Base-by-base conservation (phyloP, 1,284 basidiomycete genomes). In the Phaffia rhodozyma region DNA sequence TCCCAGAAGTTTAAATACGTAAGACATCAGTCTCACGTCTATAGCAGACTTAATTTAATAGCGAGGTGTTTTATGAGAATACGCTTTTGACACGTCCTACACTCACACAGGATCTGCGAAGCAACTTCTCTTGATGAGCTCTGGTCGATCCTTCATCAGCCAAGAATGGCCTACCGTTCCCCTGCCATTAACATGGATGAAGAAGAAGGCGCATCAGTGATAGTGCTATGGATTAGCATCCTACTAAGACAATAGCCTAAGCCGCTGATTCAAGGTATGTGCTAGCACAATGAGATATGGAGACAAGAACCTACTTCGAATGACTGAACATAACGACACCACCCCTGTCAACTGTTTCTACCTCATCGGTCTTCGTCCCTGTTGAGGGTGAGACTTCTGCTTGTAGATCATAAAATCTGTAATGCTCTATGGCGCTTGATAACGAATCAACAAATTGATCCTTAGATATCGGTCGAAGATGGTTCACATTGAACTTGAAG, bases 261-360 rank as follows among this genome's bases (percentile, higher is more conserved):
- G 13, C 38, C 2, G 38, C 38, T 16, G 38, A 5, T 16, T 43
- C 13, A 43, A 7, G 5, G 6, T 43, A 9, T 55, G 23, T 20
- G 20, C 53, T 20, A 55, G 4, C 9, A 65, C 69, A 4, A 50
- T 18, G 23, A 38, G 47, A 50, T 32, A 27, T 56, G 25, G 38
- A 66, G 21, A 34, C 11, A 38, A 16, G 49, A 18, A 75, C 84
- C 61, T 68, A 87, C 86, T 93, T 92, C 61, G 89, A 93, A 75
- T 94, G 91, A 72, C 87, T 91, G 62, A 94, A 69, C 70, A 94
- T 75, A 0, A 84, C 86, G 23, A 92, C 78, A 4, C 89, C 87
- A 61, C 77, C 69, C 66, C 73, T 67, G 43, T 69, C 72, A 67
- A 55, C 55, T 67, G 29, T 9, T 49, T 21, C 34, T 0, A 38